Conservation (phyloP, 116 monocot genomes). For the Dioscorea cayenensis region DNA sequence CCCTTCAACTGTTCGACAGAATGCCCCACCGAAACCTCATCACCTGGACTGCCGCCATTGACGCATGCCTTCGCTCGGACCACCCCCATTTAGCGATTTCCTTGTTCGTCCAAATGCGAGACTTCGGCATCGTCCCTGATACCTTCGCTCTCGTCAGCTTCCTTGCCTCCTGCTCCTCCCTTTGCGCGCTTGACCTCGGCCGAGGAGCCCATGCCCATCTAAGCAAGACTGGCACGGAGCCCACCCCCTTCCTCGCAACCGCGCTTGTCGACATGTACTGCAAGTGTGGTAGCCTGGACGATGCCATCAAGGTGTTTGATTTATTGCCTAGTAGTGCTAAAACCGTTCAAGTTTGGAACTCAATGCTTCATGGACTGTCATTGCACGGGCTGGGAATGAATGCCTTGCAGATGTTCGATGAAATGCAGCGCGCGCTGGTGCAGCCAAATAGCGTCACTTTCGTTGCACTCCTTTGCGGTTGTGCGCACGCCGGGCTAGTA, state of each 20-base stretch:
- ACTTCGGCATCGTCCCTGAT: slow-evolving; percentile 5
- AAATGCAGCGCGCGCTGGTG: slow-evolving; percentile 9
- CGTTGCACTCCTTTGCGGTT: slow-evolving; percentile 11
- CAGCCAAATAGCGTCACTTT: slow-evolving; percentile 23
- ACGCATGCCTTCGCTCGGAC: slow-evolving; percentile 8
- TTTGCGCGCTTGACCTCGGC: slow-evolving; percentile 8
- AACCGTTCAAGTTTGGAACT: slow-evolving; percentile 15
- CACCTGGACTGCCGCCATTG: slow-evolving; percentile 13
- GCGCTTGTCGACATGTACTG: slow-evolving; percentile 28
- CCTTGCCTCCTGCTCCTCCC: slow-evolving; percentile 12
- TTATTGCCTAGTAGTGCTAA: neutral
- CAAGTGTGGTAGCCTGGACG: slow-evolving; percentile 17
- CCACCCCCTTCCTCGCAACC: slow-evolving; percentile 8
- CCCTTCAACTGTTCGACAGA: slow-evolving; percentile 17
- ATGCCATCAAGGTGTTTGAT: slow-evolving; percentile 7
- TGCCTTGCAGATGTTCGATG: slow-evolving; percentile 12
- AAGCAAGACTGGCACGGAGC: neutral
- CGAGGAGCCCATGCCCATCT: slow-evolving; percentile 3
- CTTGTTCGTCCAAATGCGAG: slow-evolving; percentile 13
- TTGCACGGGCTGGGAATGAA: slow-evolving; percentile 14
- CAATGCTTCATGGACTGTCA: slow-evolving; percentile 20
- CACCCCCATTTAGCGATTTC: neutral
- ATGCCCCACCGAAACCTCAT: slow-evolving; percentile 9
- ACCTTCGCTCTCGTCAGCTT: slow-evolving; percentile 12
- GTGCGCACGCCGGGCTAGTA: slow-evolving; percentile 13